phyloP scores from a whole-genome alignment of 1,284 basidiomycete genomes.

The Boletus hoseneyae region DNA sequence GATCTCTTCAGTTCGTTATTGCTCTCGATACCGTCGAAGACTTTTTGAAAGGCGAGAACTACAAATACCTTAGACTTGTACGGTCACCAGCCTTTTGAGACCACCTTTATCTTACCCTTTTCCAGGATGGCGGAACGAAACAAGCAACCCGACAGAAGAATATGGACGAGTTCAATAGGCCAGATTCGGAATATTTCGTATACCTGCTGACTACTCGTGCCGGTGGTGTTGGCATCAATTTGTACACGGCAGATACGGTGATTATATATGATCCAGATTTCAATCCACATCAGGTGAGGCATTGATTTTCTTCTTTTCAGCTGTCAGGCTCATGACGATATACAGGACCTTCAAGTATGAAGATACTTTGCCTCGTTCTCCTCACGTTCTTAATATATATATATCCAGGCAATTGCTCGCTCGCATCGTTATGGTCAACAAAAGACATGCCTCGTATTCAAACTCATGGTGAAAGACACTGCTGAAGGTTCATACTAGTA shows the following conservation, averaged over 20 bases:
- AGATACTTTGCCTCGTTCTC: constrained; percentile 4
- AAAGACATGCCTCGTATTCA: constrained; percentile 86
- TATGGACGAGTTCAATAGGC: constrained; percentile 92
- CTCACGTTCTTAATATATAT: constrained; percentile 13
- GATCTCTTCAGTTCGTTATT: constrained; percentile 80
- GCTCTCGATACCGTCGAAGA: constrained; percentile 91
- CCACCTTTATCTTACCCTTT: not conserved
- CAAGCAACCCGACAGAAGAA: constrained; percentile 85
- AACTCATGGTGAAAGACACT: constrained; percentile 86
- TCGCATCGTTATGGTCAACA: constrained; percentile 81
- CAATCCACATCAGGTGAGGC: constrained; percentile 82
- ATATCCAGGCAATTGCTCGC: constrained; percentile 78
- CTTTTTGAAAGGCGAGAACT: constrained; percentile 86
- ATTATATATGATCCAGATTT: constrained; percentile 94
- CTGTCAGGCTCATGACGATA: constrained; percentile 4
- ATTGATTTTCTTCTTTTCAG: not conserved
- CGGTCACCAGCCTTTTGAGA: constrained; percentile 28
- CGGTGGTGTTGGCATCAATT: constrained; percentile 94
- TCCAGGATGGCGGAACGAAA: constrained; percentile 87
- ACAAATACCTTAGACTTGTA: constrained; percentile 87
- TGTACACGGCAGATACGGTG: constrained; percentile 86
- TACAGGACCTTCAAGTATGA: constrained; percentile 67
- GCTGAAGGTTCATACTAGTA: constrained; percentile 65
- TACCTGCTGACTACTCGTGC: constrained; percentile 93
- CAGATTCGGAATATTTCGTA: constrained; percentile 84